Evolutionary conservation across 2,329 filamentous ascomycete genomes (phyloP), one percentile per base, ranked within the genome.

Genomic region (Penicillium sp.): DNA sequence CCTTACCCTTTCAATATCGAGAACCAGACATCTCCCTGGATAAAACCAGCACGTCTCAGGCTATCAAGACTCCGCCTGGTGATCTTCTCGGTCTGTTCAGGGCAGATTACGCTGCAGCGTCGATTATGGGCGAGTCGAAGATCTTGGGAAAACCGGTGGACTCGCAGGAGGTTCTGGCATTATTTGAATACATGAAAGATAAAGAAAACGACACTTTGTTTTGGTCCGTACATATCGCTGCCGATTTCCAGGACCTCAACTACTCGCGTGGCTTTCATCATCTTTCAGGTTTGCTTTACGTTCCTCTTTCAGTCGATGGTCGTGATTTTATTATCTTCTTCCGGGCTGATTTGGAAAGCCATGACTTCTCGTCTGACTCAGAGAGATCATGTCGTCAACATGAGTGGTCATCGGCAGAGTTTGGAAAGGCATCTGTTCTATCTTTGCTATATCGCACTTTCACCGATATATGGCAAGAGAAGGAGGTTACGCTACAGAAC

Each of bases 391-490:
- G 17, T 7, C 90, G 88, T 71, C 91, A 88, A 62, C 82, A 87
- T 36, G 90, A 94, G 61, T 96, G 91, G 91, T 87, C 86, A 0
- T 89, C 93, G 64, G 88, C 94, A 63, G 89, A 96, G 67, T 81
- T 94, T 6, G 91, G 95, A 71, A 95, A 90, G 0, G 90, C 91
- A 0, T 89, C 90, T 1, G 89, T 95, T 0, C 78, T 96, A 3
- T 95, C 90, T 67, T 76, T 95, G 10, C 88, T 96, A 1, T 96
- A 96, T 60, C 89, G 88, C 69, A 87, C 83, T 68, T 96, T 96
- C 70, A 95, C 94, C 60, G 88, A 95, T 66, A 90, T 95, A 2
- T 96, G 91, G 91, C 81, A 90, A 57, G 89, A 95, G 69, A 95
- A 95, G 63, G 91, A 96, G 70, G 86, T 86, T 1, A 89, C 89